phyloP scores from a whole-genome alignment of 2,329 filamentous ascomycete genomes.

The Penicillium janthinellum region DNA sequence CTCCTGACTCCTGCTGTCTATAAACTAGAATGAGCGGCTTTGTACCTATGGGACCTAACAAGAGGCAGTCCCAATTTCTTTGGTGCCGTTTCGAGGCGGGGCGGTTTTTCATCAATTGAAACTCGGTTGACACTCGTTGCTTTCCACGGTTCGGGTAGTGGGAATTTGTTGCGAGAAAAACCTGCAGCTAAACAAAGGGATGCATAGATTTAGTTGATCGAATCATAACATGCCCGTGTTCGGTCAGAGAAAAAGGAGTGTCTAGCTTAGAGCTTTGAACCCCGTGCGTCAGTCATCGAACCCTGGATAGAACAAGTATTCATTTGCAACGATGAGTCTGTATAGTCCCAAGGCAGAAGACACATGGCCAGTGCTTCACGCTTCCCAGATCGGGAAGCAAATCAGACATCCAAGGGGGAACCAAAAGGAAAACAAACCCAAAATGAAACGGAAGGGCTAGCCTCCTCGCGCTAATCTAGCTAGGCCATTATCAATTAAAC shows the following conservation, averaged over 20 bases:
- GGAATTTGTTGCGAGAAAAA: conserved; percentile 3
- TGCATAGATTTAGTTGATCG: background rate
- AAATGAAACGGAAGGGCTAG: background rate
- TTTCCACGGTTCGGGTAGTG: conserved; percentile 11
- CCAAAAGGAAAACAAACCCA: background rate
- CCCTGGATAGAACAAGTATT: background rate
- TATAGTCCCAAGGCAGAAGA: conserved; percentile 9
- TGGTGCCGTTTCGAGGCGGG: conserved; percentile 7
- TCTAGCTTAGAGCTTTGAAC: background rate
- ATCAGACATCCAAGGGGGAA: no score
- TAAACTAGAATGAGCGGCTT: no score
- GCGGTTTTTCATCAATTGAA: conserved; percentile 6
- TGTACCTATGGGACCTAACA: no score
- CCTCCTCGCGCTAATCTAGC: background rate
- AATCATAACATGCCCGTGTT: background rate
- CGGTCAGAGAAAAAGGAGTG: background rate
- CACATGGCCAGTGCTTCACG: background rate
- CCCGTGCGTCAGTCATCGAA: background rate
- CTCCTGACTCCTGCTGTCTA: background rate
- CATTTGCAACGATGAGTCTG: background rate
- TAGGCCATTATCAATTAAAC: background rate
- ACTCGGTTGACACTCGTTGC: conserved; percentile 14
- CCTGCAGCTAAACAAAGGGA: background rate
- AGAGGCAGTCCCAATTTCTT: background rate
- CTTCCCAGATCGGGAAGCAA: background rate